A percentile compares a stretch with the other conserved stretches of the same genome.
Conservation (phyloP, 1,139 yeast genomes). For the Taiozyma sp. region DNA sequence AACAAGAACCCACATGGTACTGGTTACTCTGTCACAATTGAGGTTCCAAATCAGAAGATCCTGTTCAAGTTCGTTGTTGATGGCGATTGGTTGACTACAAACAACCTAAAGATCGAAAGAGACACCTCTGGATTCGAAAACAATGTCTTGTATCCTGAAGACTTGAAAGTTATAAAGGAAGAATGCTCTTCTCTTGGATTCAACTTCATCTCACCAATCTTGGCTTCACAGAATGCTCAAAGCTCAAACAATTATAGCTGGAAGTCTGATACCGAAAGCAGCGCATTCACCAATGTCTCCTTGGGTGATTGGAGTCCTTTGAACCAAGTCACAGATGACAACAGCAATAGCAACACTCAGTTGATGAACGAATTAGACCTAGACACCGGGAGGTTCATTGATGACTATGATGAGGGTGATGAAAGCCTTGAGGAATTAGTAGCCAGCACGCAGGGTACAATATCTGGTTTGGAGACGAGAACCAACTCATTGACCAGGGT, state of each 20-base stretch:
- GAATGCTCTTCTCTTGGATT: not conserved
- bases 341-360: not conserved
- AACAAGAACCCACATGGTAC: constrained; percentile 37
- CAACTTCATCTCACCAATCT: not conserved
- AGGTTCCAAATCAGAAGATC: constrained; percentile 34
- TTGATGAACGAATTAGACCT: constrained; percentile 2
- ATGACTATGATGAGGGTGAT: constrained; percentile 14
- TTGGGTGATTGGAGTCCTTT: constrained; percentile 10
- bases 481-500: not conserved
- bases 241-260: constrained; percentile 3
- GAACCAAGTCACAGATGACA: constrained; percentile 5
- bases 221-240: not conserved
- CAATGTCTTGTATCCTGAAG: constrained; percentile 42
- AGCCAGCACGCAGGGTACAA: constrained; percentile 23
- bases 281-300: constrained; percentile 20
- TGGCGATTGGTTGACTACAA: constrained; percentile 52
- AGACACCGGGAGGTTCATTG: constrained; percentile 1
- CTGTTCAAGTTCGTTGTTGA: constrained; percentile 63
- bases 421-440: constrained; percentile 11
- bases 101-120: constrained; percentile 33
- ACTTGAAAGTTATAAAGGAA: constrained; percentile 25
- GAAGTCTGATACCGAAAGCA: constrained; percentile 19
- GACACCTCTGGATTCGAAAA: constrained; percentile 47
- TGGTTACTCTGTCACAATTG: constrained; percentile 36
- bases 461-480: constrained; percentile 5